These are phyloP conservation scores for Liriodendron chinense DNA, from an alignment of 164 flowering plant genomes.

Conservation along the genomic window DNA sequence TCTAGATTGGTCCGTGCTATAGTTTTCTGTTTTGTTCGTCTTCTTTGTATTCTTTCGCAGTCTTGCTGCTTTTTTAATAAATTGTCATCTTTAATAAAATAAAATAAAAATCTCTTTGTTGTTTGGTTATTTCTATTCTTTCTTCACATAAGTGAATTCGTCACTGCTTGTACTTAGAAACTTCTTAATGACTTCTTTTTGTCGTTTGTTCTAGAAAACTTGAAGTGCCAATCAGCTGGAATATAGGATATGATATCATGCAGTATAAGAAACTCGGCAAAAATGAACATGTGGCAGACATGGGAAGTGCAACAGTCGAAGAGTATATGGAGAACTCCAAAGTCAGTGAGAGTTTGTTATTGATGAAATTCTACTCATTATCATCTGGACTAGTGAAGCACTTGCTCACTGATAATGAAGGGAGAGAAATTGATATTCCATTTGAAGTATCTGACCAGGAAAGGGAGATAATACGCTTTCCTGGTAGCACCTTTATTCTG, in stretches of 20 bases:
- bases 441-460: conserved; percentile 76
- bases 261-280: conserved; percentile 25
- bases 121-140: neutral
- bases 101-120: too few species aligned
- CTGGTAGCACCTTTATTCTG: conserved; percentile 53
- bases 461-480: conserved; percentile 48
- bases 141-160: neutral
- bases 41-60: too few species aligned
- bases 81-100: too few species aligned
- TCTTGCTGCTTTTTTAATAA: too few species aligned
- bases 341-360: conserved; percentile 63
- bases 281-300: conserved; percentile 14
- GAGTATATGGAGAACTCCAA: conserved; percentile 61
- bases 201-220: conserved; percentile 32
- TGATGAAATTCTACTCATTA: conserved; percentile 82
- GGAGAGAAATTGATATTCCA: conserved; percentile 68
- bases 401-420: conserved; percentile 55
- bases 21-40: too few species aligned
- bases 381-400: conserved; percentile 53
- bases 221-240: conserved; percentile 71
- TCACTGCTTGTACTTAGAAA: neutral
- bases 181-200: neutral
- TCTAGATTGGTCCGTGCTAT: too few species aligned
- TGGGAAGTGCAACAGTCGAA: conserved; percentile 20
- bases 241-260: conserved; percentile 24